Conservation (phyloP, 2,329 filamentous ascomycete genomes). For the Graphilbum fragrans region DNA sequence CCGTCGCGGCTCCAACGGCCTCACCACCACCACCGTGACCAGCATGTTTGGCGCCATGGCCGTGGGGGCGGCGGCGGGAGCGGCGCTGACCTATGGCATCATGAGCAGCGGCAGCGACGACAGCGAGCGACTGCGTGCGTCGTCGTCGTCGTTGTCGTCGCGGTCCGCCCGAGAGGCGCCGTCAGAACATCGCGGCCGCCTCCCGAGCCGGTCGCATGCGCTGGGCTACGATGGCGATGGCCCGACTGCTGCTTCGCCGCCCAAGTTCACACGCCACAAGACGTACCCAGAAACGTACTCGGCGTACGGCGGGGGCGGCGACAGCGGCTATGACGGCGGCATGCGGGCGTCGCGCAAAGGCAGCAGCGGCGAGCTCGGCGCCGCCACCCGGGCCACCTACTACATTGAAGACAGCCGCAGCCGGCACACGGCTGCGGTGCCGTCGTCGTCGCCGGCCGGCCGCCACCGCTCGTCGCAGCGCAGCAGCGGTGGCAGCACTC, state of each 20-base stretch:
- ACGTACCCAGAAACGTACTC: conserved; percentile 29
- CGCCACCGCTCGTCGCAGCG: too few relatives aligned
- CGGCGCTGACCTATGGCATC: conserved; percentile 63
- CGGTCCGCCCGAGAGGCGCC: too few relatives aligned
- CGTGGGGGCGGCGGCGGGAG: conserved; percentile 61
- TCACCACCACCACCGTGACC: conserved; percentile 52
- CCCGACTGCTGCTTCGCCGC: conserved; percentile 18
- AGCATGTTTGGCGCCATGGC: conserved; percentile 40
- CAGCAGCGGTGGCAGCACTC: neutral
- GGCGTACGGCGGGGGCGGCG: conserved; percentile 17
- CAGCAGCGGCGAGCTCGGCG: conserved; percentile 10
- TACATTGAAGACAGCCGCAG: conserved; percentile 29
- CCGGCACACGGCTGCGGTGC: conserved; percentile 17
- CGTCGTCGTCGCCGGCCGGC: conserved; percentile 11
- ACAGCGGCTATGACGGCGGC: conserved; percentile 19
- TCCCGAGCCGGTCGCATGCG: conserved; percentile 8
- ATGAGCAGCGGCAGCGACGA: conserved; percentile 21
- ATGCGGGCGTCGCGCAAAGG: conserved; percentile 2
- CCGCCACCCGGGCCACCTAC: conserved; percentile 22
- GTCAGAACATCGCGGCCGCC: neutral
- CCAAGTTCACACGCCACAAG: conserved; percentile 27
- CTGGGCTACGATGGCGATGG: conserved; percentile 25
- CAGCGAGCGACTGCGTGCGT: conserved; percentile 14
- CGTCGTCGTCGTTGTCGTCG: too few relatives aligned
- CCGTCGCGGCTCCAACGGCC: conserved; percentile 26